Percentiles rank a stretch among this genome's conserved stretches.
phyloP scores from a whole-genome alignment of 441 rosid species.

The Syzygium malaccense region DNA sequence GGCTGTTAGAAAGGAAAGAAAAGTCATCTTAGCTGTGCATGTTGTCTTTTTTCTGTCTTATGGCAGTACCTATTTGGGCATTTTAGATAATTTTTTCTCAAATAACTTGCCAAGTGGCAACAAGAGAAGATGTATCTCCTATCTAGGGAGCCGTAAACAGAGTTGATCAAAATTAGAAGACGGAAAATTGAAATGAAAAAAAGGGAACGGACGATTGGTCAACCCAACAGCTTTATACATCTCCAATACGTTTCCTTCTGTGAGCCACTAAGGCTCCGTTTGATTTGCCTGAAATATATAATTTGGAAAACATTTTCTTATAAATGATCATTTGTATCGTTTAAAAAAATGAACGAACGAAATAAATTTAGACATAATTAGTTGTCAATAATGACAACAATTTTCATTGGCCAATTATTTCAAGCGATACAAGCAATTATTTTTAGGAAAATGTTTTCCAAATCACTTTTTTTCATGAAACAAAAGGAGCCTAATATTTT shows the following conservation, averaged over 20 bases:
- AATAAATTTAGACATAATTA: too few relatives aligned
- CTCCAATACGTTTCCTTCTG: background rate
- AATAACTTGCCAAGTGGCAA: background rate
- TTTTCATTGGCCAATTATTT: too few relatives aligned
- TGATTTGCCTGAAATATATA: too few relatives aligned
- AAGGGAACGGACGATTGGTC: background rate
- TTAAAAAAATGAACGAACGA: too few relatives aligned
- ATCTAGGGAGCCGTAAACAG: background rate
- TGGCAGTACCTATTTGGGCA: background rate
- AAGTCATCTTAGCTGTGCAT: background rate
- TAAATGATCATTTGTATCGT: too few relatives aligned
- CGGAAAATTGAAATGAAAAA: background rate
- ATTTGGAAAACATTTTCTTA: too few relatives aligned
- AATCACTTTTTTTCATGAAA: too few relatives aligned
- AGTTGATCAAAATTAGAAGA: background rate
- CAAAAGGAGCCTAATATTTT: background rate
- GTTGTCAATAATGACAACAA: too few relatives aligned
- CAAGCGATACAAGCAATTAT: too few relatives aligned
- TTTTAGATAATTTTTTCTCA: background rate
- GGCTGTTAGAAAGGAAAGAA: conserved; percentile 34
- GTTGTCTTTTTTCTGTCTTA: background rate
- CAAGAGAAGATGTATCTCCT: background rate
- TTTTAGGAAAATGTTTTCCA: too few relatives aligned
- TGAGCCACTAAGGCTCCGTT: background rate
- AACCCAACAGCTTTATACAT: background rate